Conservation (phyloP, 2,329 filamentous ascomycete genomes). For the Fusarium domesticum region DNA sequence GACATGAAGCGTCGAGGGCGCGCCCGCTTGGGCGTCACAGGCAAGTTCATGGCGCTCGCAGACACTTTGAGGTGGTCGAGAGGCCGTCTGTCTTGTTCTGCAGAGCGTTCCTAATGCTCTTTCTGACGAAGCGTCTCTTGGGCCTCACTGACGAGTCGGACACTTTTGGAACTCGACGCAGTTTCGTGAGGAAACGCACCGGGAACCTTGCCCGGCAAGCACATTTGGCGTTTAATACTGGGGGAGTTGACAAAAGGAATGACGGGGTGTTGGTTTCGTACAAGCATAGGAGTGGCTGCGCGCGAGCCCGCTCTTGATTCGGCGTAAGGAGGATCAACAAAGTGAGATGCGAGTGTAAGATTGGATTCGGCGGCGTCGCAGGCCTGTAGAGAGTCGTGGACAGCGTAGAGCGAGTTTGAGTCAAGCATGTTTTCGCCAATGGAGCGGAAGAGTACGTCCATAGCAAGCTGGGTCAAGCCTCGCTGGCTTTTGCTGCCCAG, state of each 20-base stretch:
- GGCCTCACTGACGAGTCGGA: slow-evolving; percentile 42
- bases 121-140: slow-evolving; percentile 24
- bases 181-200: slow-evolving; percentile 32
- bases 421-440: slow-evolving; percentile 71
- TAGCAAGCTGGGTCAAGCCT: slow-evolving; percentile 84
- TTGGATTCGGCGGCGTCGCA: slow-evolving; percentile 80
- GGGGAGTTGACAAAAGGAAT: slow-evolving; percentile 31
- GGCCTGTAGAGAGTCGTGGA: slow-evolving; percentile 70
- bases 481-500: slow-evolving; percentile 83
- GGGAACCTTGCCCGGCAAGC: slow-evolving; percentile 20
- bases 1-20: slow-evolving; percentile 38
- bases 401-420: slow-evolving; percentile 51
- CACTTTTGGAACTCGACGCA: slow-evolving; percentile 39
- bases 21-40: slow-evolving; percentile 35
- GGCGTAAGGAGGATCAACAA: slow-evolving; percentile 74
- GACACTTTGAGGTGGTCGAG: slow-evolving; percentile 14
- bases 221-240: slow-evolving; percentile 18
- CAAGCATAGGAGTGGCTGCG: slow-evolving; percentile 67
- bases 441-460: slow-evolving; percentile 86
- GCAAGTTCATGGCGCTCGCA: slow-evolving; percentile 30
- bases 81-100: slow-evolving; percentile 15
- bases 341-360: slow-evolving; percentile 69
- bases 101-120: slow-evolving; percentile 32
- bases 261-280: slow-evolving; percentile 46
- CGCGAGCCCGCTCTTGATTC: slow-evolving; percentile 65